Base-by-base conservation (phyloP, 805 yeast species). In the Barnettozyma botsteinii region DNA sequence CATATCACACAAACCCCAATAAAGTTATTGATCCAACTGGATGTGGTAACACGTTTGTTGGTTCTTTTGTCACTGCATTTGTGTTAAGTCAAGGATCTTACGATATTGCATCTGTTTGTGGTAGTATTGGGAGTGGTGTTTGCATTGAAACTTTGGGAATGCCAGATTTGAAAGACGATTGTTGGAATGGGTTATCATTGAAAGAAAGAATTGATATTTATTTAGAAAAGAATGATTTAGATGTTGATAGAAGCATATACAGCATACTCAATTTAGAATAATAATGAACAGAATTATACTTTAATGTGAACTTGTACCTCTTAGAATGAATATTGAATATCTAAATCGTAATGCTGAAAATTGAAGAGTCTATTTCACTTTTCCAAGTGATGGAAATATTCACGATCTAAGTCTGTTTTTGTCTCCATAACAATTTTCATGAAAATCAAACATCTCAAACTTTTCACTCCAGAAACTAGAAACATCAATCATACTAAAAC, bases 41-140 rank as follows among this genome's bases (percentile, higher is more conserved):
- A 0, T 96, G 95, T 14, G 98, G 98, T 0, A 94, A 89, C 55
- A 72, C 95, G 0, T 88, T 83, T 56, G 75, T 86, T 37, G 97
- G 96, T 1, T 95, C 85, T 0, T 73, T 87, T 40, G 73, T 81
- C 9, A 64, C 81, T 2, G 93, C 79, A 0, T 76, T 72, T 47
- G 64, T 73, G 1, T 56, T 79, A 37, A 61, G 76, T 47, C 30
- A 61, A 23, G 60, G 67, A 27, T 65, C 75, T 57, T 67, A 79
- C 68, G 53, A 60, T 1, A 59, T 71, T 9, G 84, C 81, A 0
- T 77, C 80, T 6, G 62, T 81, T 0, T 75, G 75, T 53, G 97
- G 88, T 0, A 83, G 76, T 42, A 63, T 89, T 4, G 87, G 83
- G 1, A 85, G 96, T 42, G 91, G 95, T 1, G 65, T 79, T 35